Base-by-base conservation (phyloP, 768 basidiomycete genomes). In the Amanita jacksonii region DNA sequence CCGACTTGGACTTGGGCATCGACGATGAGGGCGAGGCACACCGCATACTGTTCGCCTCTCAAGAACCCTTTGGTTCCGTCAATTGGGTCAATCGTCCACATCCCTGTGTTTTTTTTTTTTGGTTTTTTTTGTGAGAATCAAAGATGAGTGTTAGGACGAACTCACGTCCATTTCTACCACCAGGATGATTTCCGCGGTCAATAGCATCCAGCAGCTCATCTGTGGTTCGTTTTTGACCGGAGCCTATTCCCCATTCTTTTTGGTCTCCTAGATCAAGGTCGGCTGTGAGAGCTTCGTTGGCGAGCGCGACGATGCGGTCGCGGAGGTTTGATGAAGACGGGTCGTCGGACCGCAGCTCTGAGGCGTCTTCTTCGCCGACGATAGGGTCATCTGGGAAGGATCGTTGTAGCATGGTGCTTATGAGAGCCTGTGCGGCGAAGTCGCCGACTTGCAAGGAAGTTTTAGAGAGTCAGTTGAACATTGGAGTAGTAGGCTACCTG, bases 51-150 rank as follows among this genome's bases (percentile, higher is more conserved):
- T 46, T 84, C 89, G 3, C 89, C 89, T 3, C 92, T 77, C 16
- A 94, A 69, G 69, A 96, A 93, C 1, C 91, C 92, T 57, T 89
- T 90, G 7, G 91, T 96, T 5, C 92, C 92, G 61, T 94, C 91
- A 46, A 96, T 90, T 40, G 87, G 85, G 59, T 87, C 85, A 40
- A 88, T 76, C 1, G 84, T 85, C 87, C 87, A 90, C 70, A 85
- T 81, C 20, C 84, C 85, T 86, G 24, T 19, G 18, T 5, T 6
- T 38, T 8, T 23, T 13, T 50, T 19, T 20, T 9, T 22, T 22
- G 18, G 34, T 38, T 8, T 23, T 13, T 50, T 19, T 20, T 9
- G 22, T 22, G 4, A 40, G 13, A 48, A 7, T 9, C 22, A 51
- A 18, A 44, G 20, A n/a, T 24, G 30, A 24, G 42, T 8, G 39